Evolutionary conservation across 2,329 filamentous ascomycete species (phyloP).

Genomic region (Colletotrichum somersetense): DNA sequence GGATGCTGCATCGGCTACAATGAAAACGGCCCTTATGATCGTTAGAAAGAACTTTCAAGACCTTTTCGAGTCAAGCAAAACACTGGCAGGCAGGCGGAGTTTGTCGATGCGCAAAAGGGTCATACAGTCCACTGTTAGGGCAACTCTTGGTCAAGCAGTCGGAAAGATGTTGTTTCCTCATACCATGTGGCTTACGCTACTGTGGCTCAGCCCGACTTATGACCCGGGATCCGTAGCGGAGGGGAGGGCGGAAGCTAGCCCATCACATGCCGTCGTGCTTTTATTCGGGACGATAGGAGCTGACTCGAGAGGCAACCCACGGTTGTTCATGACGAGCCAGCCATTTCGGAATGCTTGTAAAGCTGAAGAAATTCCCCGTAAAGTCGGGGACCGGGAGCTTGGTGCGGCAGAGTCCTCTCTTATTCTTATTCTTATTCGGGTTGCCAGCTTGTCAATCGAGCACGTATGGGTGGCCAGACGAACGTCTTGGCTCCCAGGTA

Average conservation of each 20-base stretch:
- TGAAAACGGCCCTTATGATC: no score
- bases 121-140: not conserved
- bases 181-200: not conserved
- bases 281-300: not conserved
- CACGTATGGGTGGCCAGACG: conserved; percentile 24
- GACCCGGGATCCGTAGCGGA: not conserved
- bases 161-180: not conserved
- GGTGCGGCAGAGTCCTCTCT: conserved; percentile 20
- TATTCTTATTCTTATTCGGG: conserved; percentile 42
- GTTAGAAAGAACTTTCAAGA: not conserved
- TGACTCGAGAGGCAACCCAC: not conserved
- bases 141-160: not conserved
- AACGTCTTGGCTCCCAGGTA: conserved; percentile 4
- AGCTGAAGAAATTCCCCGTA: conserved; percentile 9
- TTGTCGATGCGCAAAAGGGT: not conserved
- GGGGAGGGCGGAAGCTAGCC: not conserved
- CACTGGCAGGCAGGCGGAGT: not conserved
- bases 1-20: not conserved
- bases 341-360: not conserved
- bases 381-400: conserved; percentile 11
- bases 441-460: conserved; percentile 29
- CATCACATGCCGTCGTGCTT: not conserved
- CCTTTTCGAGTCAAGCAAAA: not conserved
- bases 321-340: not conserved
- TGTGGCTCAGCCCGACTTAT: not conserved